Evolutionary conservation across 176 grass and related monocot genomes (phyloP).

Genomic region (Oryza coarctata): DNA sequence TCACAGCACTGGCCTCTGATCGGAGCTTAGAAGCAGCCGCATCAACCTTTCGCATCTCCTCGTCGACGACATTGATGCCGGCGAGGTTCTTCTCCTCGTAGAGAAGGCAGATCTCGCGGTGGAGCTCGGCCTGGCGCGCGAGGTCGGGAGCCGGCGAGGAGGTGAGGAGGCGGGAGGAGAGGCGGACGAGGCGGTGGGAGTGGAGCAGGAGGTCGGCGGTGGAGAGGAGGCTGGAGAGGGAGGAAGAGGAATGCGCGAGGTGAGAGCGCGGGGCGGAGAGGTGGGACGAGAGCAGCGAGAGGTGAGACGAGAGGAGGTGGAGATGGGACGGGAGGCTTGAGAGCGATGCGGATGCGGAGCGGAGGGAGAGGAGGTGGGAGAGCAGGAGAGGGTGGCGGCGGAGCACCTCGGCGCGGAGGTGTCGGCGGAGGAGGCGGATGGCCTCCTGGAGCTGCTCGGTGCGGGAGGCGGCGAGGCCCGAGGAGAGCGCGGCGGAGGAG

Average conservation of each 20-base stretch:
- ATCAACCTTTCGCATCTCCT: conserved; percentile 78
- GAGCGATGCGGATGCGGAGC: conserved; percentile 71
- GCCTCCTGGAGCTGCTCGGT: conserved; percentile 90
- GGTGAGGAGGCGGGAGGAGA: conserved; percentile 71
- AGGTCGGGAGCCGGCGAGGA: conserved; percentile 59
- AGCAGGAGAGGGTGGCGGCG: conserved; percentile 83
- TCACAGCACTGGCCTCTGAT: conserved; percentile 62
- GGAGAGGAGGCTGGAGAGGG: conserved; percentile 81
- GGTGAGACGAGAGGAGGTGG: conserved; percentile 67
- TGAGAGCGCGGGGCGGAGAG: conserved; percentile 68
- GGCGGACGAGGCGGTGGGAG: conserved; percentile 75
- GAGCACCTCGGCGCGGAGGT: conserved; percentile 91
- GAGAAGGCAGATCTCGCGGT: conserved; percentile 80
- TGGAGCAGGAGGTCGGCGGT: conserved; percentile 86
- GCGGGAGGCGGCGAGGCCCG: conserved; percentile 76
- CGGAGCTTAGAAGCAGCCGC: conserved; percentile 65
- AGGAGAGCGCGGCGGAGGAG: conserved; percentile 91
- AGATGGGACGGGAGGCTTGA: conserved; percentile 67
- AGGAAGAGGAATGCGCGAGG: conserved; percentile 69
- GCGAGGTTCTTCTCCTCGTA: conserved; percentile 85
- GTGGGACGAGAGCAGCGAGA: conserved; percentile 70
- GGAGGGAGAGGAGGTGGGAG: conserved; percentile 87
- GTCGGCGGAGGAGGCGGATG: conserved; percentile 70
- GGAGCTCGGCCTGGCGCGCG: conserved; percentile 80
- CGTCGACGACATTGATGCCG: conserved; percentile 80